Base-by-base conservation (phyloP, 1,139 yeast species). In the Torulaspora globosa region DNA sequence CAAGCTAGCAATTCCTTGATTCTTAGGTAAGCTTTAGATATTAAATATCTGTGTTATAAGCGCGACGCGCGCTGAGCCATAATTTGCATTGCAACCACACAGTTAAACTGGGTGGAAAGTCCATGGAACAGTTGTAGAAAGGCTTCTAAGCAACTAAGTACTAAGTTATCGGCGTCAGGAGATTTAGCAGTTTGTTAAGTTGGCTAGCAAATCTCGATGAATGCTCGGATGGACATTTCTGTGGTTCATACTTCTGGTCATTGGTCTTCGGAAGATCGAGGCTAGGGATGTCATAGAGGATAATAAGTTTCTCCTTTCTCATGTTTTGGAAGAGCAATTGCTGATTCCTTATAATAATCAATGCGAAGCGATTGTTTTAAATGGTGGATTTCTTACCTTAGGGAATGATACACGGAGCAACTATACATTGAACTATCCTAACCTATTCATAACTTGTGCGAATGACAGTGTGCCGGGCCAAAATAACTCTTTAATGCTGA, bases 281-380 rank as follows among this genome's bases (percentile, higher is more conserved):
- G 36, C 37, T 14, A 9, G 10, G 27, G 24, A 24, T 21, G 12
- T 18, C 5, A 26, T 14, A 4, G 30, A 28, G 18, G 16, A 24
- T 21, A n/a, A 28, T 2, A 29, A 19, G 6, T 29, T 15, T 4
- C 24, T 30, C n/a, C 42, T 56, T 11, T 53, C 56, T 4, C 36
- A 39, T 10, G 21, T 52, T 11, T 32, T 56, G 11, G 28, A 36
- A 14, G 41, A 44, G 3, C 35, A 34, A 5, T 27, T 56, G 1
- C 28, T 50, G 21, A 33, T 30, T n/a, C 49, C 47, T 11, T 48
- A 46, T 36, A 29, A 31, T 10, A 42, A 51, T 29, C 28, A 29
- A 21, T 56, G 60, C 28, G 29, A 41, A n/a, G 54, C 52, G 6
- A 42, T 48, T 31, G 31, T 52, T 6, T 21, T 56, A 12, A 49